Base-by-base conservation (phyloP, 2,329 filamentous ascomycete species). In the Penicillium hordei region DNA sequence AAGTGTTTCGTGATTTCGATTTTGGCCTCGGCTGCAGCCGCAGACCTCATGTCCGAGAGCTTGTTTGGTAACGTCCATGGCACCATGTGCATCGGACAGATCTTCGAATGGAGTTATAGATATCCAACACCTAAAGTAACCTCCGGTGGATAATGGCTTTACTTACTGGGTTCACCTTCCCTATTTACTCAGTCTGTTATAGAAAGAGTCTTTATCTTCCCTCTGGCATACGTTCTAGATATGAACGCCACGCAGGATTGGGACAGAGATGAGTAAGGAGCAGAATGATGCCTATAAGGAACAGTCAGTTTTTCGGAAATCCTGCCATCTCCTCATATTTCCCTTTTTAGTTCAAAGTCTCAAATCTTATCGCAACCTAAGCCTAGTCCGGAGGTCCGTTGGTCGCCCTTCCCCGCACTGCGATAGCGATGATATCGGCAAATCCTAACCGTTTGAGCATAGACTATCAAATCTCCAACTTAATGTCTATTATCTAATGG, bases 341-440 rank as follows among this genome's bases (percentile, higher is more conserved):
- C 48, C 63, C 59, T 40, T 55, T 59, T 56, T 48, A 3, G 60
- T 50, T 29, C 38, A 29, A 58, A 40, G 27, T 25, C 50, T 25
- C 23, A 40, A 53, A 36, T 36, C 25, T 53, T 58, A 63, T 64
- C 59, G 12, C 40, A 56, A 19, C 25, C 38, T 13, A 43, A 43
- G 38, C 19, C 21, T 13, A 42, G 12, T 33, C 52, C 33, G n/a
- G n/a, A 48, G 33, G 46, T 51, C 44, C 33, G n/a, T n/a, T 51
- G 38, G 46, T 51, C 44, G 4, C 21, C 5, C 38, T 60, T 57
- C 63, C 63, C 63, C 61, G 63, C 63, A 65, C 63, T 42, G 25
- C 19, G 40, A 33, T 27, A 48, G 23, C 42, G 23, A 46, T 31
- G 36, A 51, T 55, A 60, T 57, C 58, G 46, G 49, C 33, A 52